Conservation (phyloP, 805 yeast genomes). For the Candida ponderosae region DNA sequence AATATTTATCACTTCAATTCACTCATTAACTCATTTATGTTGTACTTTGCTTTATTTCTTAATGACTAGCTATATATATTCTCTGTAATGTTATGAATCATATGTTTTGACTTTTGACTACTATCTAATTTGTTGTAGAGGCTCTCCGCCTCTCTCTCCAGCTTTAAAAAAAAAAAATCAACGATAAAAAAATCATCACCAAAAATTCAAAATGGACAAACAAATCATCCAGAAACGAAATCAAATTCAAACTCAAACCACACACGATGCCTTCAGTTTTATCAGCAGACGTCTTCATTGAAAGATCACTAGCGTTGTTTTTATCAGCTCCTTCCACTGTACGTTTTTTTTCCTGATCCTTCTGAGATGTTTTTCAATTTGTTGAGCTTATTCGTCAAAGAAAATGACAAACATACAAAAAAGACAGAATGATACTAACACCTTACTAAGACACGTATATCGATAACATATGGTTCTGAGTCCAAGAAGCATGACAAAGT, state of each 20-base stretch:
- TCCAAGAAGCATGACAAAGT: constrained; percentile 11
- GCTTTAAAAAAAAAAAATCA: too few relatives aligned
- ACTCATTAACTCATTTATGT: not conserved
- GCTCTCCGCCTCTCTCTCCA: too few relatives aligned
- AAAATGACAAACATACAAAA: too few relatives aligned
- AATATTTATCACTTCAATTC: not conserved
- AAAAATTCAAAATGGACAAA: too few relatives aligned
- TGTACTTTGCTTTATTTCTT: not conserved
- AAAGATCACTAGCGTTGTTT: constrained; percentile 13
- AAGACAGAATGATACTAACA: constrained; percentile 2
- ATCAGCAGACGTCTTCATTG: constrained; percentile 15
- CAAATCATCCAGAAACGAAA: too few relatives aligned
- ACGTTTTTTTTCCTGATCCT: constrained; percentile 1
- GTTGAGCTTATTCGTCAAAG: too few relatives aligned
- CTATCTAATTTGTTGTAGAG: too few relatives aligned
- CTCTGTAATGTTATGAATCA: too few relatives aligned
- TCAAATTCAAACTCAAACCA: not conserved
- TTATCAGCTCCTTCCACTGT: constrained; percentile 14
- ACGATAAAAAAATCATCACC: too few relatives aligned
- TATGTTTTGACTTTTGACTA: too few relatives aligned
- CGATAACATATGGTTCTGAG: constrained; percentile 19
- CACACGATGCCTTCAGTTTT: constrained; percentile 11
- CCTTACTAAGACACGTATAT: constrained; percentile 11
- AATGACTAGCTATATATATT: not conserved
- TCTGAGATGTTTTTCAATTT: too few relatives aligned